Percentiles rank a stretch among this genome's conserved stretches.
Conservation (phyloP, 2,329 filamentous ascomycete species). For the Ramularia collo-cygni region DNA sequence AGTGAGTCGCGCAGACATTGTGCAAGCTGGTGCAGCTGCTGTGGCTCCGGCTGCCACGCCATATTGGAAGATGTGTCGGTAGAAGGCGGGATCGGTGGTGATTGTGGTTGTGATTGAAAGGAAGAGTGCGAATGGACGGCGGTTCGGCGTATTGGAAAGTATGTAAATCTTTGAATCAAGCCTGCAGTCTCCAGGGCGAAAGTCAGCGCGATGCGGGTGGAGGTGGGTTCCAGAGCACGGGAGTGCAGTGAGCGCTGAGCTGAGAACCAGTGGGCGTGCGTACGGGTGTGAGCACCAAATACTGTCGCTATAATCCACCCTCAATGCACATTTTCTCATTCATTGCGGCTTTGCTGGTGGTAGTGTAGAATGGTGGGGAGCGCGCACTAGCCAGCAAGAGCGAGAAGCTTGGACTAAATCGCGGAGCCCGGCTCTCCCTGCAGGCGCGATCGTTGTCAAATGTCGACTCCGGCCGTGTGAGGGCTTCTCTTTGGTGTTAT, state of each 20-base stretch:
- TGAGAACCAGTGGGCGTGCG: background rate
- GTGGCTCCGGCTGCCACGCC: conserved; percentile 87
- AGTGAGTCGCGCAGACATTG: conserved; percentile 87
- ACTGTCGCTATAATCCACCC: background rate
- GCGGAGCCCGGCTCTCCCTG: too few relatives aligned
- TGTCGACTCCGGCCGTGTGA: too few relatives aligned
- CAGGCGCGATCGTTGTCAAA: too few relatives aligned
- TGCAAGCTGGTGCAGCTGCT: conserved; percentile 82
- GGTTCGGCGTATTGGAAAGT: too few relatives aligned
- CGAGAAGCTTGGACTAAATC: too few relatives aligned
- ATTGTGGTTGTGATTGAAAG: too few relatives aligned
- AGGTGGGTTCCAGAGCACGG: background rate
- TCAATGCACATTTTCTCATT: background rate
- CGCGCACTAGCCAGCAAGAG: too few relatives aligned
- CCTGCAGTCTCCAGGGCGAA: conserved; percentile 1
- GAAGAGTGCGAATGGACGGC: background rate
- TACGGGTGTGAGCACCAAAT: background rate
- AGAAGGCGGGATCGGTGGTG: background rate
- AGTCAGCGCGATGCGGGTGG: conserved; percentile 2
- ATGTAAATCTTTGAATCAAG: conserved; percentile 4
- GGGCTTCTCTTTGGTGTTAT: too few relatives aligned
- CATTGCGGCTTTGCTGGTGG: too few relatives aligned
- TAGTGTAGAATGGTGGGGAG: too few relatives aligned
- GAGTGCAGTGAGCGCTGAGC: background rate
- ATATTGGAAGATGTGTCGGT: conserved; percentile 44